Evolutionary conservation across 2,329 filamentous ascomycete genomes (phyloP), one percentile per base, ranked within the genome.

Genomic region (Cryphonectria naterciae): DNA sequence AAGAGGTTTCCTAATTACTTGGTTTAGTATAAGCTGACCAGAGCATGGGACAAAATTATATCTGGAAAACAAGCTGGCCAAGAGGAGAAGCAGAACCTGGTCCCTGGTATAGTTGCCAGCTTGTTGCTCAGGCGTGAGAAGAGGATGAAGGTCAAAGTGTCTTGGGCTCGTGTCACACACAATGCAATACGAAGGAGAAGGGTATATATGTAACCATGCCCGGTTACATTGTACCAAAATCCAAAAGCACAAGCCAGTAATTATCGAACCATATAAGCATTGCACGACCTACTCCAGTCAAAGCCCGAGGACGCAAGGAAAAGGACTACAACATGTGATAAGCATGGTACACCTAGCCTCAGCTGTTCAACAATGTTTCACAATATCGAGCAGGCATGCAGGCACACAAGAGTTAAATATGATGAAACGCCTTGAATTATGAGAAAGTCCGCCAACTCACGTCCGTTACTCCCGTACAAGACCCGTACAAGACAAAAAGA

Each of bases 401-500:
- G 11, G 28, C 56, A 61, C 1, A 17, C 32, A 61, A 17, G 35
- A 37, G 39, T 35, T 19, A 25, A 13, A 10, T 39, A 6, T 61
- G 58, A 61, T 61, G 32, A 39, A 61, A 61, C 32, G 58, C 35
- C 58, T 61, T 61, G 32, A 22, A 39, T 61, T 61, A 39, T 61
- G 58, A 61, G 35, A 58, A 32, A 61, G 58, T 39, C 58, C 58
- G 58, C 58, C 58, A 39, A n/a, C 22, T 37, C 58, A 39, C 58
- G 58, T 37, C 58, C 58, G 58, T 61, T 61, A 39, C 67, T 35
- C 61, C 66, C 61, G 35, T 65, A 61, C 66, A 54, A 65, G 46
- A 66, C 52, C 65, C 65, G 69, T 70, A 54, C 49, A 54, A 56
- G 54, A 56, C 52, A 58, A 56, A 56, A 56, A 58, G 54, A 58